phyloP scores from a whole-genome alignment of 805 yeast species.

The Zygoascus tannicola region DNA sequence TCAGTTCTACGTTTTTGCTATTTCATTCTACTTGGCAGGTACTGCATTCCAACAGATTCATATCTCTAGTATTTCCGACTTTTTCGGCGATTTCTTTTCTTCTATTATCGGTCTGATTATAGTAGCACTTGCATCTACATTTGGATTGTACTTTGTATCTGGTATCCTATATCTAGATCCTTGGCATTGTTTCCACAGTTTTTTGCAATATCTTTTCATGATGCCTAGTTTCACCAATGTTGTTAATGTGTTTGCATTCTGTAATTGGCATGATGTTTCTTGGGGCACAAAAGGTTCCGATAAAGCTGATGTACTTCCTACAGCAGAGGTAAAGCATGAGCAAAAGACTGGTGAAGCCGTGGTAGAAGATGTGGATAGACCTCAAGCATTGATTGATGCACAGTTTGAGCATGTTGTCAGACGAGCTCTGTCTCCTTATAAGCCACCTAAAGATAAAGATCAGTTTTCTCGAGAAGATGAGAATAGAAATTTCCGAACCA shows the following conservation, averaged over 20 bases:
- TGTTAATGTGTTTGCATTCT: constrained; percentile 72
- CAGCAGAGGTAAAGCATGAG: constrained; percentile 36
- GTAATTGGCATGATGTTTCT: constrained; percentile 62
- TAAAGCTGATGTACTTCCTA: constrained; percentile 44
- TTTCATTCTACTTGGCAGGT: constrained; percentile 50
- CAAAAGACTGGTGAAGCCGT: constrained; percentile 46
- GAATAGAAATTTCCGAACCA: constrained; percentile 34
- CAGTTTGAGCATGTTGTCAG: constrained; percentile 38
- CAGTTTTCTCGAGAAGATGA: constrained; percentile 27
- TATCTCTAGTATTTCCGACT: constrained; percentile 20
- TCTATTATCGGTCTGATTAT: constrained; percentile 45
- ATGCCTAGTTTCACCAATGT: constrained; percentile 89
- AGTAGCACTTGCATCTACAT: constrained; percentile 52
- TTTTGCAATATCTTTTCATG: constrained; percentile 70
- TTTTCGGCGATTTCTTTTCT: constrained; percentile 30
- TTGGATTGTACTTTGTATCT: constrained; percentile 50
- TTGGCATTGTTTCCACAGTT: constrained; percentile 68
- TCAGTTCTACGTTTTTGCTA: constrained; percentile 49
- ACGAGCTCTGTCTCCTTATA: constrained; percentile 44
- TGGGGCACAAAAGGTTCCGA: constrained; percentile 71
- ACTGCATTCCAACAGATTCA: constrained; percentile 37
- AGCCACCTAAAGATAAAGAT: constrained; percentile 28
- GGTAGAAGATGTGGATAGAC: constrained; percentile 42
- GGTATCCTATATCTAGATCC: constrained; percentile 54
- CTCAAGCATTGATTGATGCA: constrained; percentile 43